Evolutionary conservation across 495 filamentous ascomycete species (phyloP), one percentile per base, ranked within the genome.

Genomic region (Bacidia rubella): DNA sequence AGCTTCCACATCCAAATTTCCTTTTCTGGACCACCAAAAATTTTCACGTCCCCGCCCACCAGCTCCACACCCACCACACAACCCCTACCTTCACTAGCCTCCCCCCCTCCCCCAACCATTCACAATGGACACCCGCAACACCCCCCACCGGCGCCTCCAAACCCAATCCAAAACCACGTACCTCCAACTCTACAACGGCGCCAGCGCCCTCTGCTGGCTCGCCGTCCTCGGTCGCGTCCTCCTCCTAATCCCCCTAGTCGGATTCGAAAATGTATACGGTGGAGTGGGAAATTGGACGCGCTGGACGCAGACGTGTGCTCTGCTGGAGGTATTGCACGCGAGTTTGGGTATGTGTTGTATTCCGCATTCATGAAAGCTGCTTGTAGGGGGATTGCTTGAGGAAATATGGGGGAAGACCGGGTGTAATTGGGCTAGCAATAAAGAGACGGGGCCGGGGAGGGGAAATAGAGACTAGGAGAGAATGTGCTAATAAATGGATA

Each of bases 251-350:
- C 62, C 62, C 62, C 68, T 71, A 54, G 26, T 38, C n/a, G 74
- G 80, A 47, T 74, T 76, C 62, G 61, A 58, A 20, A 56, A 70
- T 20, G 72, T 81, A 38, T 81, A 75, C 67, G 58, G 54, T 11
- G 66, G 63, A 3, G 70, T 76, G 23, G 80, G 80, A 54, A 70
- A 78, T 22, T 87, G 85, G 56, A 77, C 83, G 42, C 78, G 80
- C 55, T 79, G 76, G 71, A 88, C 84, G 25, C 92, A 99, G 70
- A 90, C 85, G 0, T 67, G 86, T 51, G 90, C 90, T 1, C 59
- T 80, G 11, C 70, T 95, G 59, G 92, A 99, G 68, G 72, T 96
- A 24, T 57, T 87, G 49, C 92, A 98, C 69, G 80, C 86, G 27
- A 61, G 77, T 1, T 62, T 80, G 45, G 85, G 85, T 87, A 66